Evolutionary conservation across 495 filamentous ascomycete species (phyloP), one percentile per base, ranked within the genome.

Genomic region (Penicillium psychrofluorescens): DNA sequence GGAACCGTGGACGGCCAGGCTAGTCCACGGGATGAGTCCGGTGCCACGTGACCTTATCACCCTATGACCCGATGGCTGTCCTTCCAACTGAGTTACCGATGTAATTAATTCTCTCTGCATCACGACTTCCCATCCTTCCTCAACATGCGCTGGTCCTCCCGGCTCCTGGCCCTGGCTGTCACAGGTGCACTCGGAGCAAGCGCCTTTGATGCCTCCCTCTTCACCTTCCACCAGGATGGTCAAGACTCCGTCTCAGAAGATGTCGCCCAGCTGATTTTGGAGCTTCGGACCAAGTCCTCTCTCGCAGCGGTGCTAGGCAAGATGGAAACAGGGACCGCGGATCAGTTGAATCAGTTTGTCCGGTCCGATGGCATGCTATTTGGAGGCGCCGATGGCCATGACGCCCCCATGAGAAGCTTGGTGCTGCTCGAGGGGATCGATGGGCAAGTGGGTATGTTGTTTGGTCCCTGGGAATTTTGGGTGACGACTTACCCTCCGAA

Each of bases 221-320:
- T 72, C 37, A 64, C 58, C 6, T 67, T 69, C 22, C 52, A 22
- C 22, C 22, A 22, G 22, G 22, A 22, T 10, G 15, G 36, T 10
- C 38, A 39, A 40, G 45, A 45, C 34, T 46, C 45, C 12, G 46
- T 70, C 38, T 61, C 64, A 11, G 67, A 78, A 22, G 62, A 70
- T 50, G 61, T 66, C 30, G 75, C 78, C 36, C 68, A 70, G 51
- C 62, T 76, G 29, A 58, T 83, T 27, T 38, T 83, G 35, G 76
- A 79, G 43, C 71, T 76, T 46, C 68, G 78, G 53, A 56, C 76
- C 44, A 68, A 71, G n/a, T 51, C 77, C 4, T 70, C 78, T 28
- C 50, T 70, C 15, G 75, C 64, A 47, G 76, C 79, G 33, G 51
- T 55, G 31, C 66, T 81, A 28, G 64, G 68, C 37, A 51, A 56